phyloP scores from a whole-genome alignment of 2,329 filamentous ascomycete species.

The Epichloe glyceriae region DNA sequence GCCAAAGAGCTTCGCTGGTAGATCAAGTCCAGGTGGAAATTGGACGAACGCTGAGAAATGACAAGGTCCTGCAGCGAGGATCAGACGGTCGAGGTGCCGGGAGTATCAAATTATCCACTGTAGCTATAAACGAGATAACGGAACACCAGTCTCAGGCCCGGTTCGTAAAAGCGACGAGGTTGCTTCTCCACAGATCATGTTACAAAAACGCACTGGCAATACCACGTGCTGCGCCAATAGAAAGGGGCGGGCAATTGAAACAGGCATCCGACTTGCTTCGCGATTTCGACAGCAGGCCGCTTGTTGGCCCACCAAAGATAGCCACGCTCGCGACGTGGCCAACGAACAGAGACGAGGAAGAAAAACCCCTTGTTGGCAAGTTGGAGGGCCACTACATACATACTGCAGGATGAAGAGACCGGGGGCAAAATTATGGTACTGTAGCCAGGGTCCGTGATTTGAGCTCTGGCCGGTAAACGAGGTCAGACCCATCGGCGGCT shows the following conservation, averaged over 20 bases:
- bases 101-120: constrained; percentile 1
- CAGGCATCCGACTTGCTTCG: not conserved
- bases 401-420: not conserved
- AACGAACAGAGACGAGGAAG: too few relatives aligned
- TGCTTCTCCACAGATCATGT: not conserved
- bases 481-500: not conserved
- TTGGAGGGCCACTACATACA: not conserved
- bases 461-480: not conserved
- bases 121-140: not conserved
- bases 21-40: constrained; percentile 2
- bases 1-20: not conserved
- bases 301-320: too few relatives aligned
- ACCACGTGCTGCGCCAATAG: not conserved
- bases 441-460: not conserved
- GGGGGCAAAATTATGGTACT: not conserved
- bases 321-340: not conserved
- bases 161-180: not conserved
- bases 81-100: not conserved
- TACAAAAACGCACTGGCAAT: not conserved
- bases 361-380: not conserved
- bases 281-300: not conserved
- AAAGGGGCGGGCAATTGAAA: not conserved
- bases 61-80: constrained; percentile 4
- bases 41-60: constrained; percentile 1
- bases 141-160: not conserved